Conservation (phyloP, 1,284 basidiomycete species). For the Quambalaria eucalypti region DNA sequence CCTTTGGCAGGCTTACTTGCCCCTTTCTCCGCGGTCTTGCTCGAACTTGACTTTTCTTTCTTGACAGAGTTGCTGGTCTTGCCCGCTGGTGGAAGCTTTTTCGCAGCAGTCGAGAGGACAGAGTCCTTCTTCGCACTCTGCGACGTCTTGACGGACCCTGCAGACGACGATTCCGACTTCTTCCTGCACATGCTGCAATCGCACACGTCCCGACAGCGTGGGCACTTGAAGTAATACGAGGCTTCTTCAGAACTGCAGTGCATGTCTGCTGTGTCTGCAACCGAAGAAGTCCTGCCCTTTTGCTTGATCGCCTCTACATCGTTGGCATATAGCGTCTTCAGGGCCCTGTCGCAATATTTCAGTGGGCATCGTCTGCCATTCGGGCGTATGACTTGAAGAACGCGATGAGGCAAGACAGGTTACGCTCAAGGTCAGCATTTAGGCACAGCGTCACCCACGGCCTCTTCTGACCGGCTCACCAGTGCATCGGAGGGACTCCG, state of each 20-base stretch:
- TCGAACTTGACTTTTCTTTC: no score
- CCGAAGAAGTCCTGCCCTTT: neutral
- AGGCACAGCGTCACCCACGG: neutral
- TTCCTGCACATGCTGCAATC: slow-evolving; percentile 4
- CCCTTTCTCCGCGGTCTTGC: no score
- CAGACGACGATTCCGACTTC: no score
- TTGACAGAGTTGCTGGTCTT: no score
- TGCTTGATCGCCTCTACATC: slow-evolving; percentile 1
- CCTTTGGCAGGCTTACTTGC: no score
- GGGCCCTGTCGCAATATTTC: slow-evolving; percentile 5
- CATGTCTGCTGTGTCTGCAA: neutral
- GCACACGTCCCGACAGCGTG: slow-evolving; percentile 3
- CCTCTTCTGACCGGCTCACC: neutral
- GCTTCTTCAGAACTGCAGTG: slow-evolving; percentile 1
- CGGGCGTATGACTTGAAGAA: slow-evolving; percentile 1
- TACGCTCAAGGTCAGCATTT: neutral
- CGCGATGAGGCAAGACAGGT: neutral
- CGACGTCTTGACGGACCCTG: no score
- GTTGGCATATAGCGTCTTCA: neutral
- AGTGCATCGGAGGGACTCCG: slow-evolving; percentile 4
- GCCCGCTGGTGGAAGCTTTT: no score
- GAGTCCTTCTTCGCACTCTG: no score
- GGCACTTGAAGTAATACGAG: slow-evolving; percentile 7
- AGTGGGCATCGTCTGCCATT: slow-evolving; percentile 3
- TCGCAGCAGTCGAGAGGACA: no score